Evolutionary conservation across 2,329 filamentous ascomycete genomes (phyloP), one percentile per base, ranked within the genome.

Genomic region (Fusarium albosuccineum): DNA sequence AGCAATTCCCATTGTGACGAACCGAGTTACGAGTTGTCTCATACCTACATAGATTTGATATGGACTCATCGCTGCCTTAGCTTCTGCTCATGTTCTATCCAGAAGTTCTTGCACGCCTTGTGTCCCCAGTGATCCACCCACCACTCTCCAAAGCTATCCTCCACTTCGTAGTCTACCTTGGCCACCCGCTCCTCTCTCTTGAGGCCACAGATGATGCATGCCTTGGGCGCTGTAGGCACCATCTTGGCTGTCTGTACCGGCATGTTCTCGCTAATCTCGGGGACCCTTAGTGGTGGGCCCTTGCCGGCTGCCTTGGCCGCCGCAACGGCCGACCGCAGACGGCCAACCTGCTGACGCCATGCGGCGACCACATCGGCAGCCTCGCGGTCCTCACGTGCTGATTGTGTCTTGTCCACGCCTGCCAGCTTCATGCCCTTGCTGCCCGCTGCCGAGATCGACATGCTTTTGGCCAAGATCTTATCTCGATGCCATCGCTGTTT

Each of bases 81-180:
- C 60, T 84, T 83, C 54, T 83, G 83, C 77, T 92, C 92, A 77
- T 97, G 91, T 71, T 91, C 84, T 61, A 91, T 81, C 95, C 95
- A 98, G 74, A 97, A 97, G 65, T 91, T 91, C 76, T 88, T 88
- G 79, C 95, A 98, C 17, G 88, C 87, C 64, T 87, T 82, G 78
- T 94, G 92, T 0, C 91, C 93, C 91, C 93, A 94, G 77, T 95
- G 91, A 45, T 97, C 94, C 41, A 91, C 84, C 95, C 95, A 98
- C 93, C 94, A 98, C 81, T 98, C 95, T 11, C 93, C 94, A 82
- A 97, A 97, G 76, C 92, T 94, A 77, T 98, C 95, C 72, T 95
- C 90, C 9, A 97, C 88, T 27, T 90, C 85, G 53, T 89, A 82
- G 73, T 97, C 94, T 34, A 96, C 86, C 74, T 90, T 93, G 17